Base-by-base conservation (phyloP, 257 asterid species). In the Marsdenia floribunda region DNA sequence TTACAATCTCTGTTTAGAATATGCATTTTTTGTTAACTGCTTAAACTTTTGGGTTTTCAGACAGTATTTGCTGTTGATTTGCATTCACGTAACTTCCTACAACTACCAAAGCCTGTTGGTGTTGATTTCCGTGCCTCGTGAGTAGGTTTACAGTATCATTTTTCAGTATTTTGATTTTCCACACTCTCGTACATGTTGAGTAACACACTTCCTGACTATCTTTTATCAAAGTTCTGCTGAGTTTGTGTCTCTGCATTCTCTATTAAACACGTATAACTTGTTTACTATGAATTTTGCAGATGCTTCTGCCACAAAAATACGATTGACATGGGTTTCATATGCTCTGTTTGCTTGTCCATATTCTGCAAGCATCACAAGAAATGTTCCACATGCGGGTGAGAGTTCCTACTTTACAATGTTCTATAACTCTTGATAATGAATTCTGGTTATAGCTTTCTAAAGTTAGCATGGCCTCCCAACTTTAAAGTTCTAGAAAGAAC, bases 51-150 rank as follows among this genome's bases (percentile, higher is more conserved):
- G n/a, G 16, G 19, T 50, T n/a, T 84, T 87, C 97, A 90, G 97
- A 88, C 93, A 38, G 97, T 93, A 14, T 93, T 85, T 84, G 97
- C 92, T 66, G 86, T 97, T 53, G 98, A 93, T 88, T 85, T 93
- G 85, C 90, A 93, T 83, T 93, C 97, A 70, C 97, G 98, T 73
- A 78, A 78, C 86, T 88, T 90, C 68, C 69, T 93, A 79, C 96
- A 83, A 81, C 96, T 93, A 75, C 98, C 98, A 70, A 87, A 87
- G 90, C 97, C 97, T 63, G 89, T 93, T 33, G 97, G 98, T 69
- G 98, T 93, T 55, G 98, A 93, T 84, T 93, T 91, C 47, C 98
- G 98, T 61, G 98, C 98, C 70, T 91, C 97, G 96, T 91, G 87
- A 93, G 98, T 90, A 80, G 33, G 50, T 80, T 68, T 46, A 19